Base-by-base conservation (phyloP, 768 basidiomycete species). In the Leccinum rimulosum region DNA sequence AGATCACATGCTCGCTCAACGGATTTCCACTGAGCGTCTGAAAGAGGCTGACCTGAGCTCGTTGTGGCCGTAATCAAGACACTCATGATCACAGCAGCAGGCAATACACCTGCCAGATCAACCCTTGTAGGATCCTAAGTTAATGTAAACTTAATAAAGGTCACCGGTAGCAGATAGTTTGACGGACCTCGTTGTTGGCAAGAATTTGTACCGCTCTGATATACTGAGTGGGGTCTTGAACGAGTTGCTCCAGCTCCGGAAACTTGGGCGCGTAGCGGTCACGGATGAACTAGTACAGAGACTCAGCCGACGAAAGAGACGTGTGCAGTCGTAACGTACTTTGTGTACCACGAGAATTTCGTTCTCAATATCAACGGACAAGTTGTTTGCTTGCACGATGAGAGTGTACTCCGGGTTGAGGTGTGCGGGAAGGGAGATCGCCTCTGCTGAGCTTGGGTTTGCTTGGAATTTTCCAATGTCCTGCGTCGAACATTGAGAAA, bases 261-360 rank as follows among this genome's bases (percentile, higher is more conserved):
- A 99, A 99, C 62, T 93, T 91, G 30, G 90, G 82, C 1, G 90
- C 85, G 72, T 98, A 99, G 75, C 98, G 96, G 71, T 99, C 97
- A 62, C 97, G 88, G 69, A 98, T 95, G 80, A 98, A 98, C 91
- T 95, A 66, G 9, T 38, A 35, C 36, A 7, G 52, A 61, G 17
- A 50, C 38, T 62, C 56, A 66, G 59, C 27, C 58, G 50, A 36
- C 58, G 31, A 48, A 49, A 28, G 17, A 54, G 62, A 15, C n/a
- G 54, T 28, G 43, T 50, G 35, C 56, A 15, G 36, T 54, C 35
- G 28, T 40, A 14, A 69, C 75, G 62, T 66, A 83, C 94, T 82
- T 99, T 99, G 78, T 99, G 93, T 1, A 99, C 95, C 33, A 99
- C 81, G 36, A 99, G 80, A 56, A 98, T 93, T 74, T 99, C 97